These are phyloP conservation scores for Plasmodium billcollinsi DNA, from an alignment of 169 alveolate genomes.

Conservation along the genomic window DNA sequence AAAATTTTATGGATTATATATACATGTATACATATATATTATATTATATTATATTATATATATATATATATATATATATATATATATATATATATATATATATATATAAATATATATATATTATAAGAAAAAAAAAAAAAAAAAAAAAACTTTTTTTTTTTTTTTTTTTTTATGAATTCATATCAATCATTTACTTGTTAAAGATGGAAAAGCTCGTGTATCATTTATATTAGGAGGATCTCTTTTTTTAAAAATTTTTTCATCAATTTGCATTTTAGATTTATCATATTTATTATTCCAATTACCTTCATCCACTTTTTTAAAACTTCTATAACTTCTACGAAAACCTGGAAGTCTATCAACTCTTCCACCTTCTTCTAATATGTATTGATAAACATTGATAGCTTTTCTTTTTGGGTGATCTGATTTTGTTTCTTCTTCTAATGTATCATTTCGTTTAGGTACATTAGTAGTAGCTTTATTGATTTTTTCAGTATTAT, in stretches of 20 bases:
- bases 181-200: conserved; percentile 39
- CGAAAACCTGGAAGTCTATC: conserved; percentile 73
- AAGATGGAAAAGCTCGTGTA: conserved; percentile 72
- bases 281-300: conserved; percentile 34
- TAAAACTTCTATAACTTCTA: conserved; percentile 47
- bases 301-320: conserved; percentile 34
- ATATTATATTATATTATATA: conserved; percentile 38
- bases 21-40: neutral
- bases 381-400: conserved; percentile 68
- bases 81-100: conserved; percentile 11
- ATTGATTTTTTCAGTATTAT: conserved; percentile 20
- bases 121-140: conserved; percentile 17
- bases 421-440: conserved; percentile 32
- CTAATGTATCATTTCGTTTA: conserved; percentile 24
- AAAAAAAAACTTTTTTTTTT: neutral
- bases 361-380: conserved; percentile 64
- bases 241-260: conserved; percentile 63
- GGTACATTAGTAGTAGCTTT: conserved; percentile 5
- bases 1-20: too few relatives aligned
- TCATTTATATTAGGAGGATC: conserved; percentile 77
- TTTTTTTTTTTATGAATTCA: neutral
- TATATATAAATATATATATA: conserved; percentile 26
- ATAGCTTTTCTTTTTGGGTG: conserved; percentile 71
- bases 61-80: conserved; percentile 9
- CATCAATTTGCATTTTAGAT: conserved; percentile 43